Conservation (phyloP, 2,329 filamentous ascomycete species). For the Neurospora crassa region DNA sequence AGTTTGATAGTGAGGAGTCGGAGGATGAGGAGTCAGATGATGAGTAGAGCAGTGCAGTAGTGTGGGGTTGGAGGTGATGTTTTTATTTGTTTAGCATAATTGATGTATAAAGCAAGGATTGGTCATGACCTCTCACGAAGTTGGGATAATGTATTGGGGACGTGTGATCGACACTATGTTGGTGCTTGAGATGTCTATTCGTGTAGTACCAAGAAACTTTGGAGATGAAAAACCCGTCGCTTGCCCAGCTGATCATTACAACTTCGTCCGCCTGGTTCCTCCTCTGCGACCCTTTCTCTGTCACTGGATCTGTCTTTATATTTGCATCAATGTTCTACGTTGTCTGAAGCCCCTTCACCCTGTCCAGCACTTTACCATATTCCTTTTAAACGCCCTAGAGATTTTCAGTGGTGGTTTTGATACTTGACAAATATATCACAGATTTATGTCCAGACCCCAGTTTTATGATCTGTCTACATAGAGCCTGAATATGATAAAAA, state of each 20-base stretch:
- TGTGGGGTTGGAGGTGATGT: background rate
- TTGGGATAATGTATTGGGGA: background rate
- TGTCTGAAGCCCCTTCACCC: too few species aligned
- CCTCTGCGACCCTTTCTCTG: background rate
- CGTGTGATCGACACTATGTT: background rate
- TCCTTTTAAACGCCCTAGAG: background rate
- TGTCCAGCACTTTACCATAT: too few species aligned
- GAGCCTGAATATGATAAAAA: rapidly evolving
- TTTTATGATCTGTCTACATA: background rate
- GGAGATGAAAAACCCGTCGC: background rate
- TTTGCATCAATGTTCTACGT: too few species aligned
- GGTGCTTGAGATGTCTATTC: background rate
- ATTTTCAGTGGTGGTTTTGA: background rate
- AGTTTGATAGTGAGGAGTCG: conserved; percentile 32
- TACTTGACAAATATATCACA: background rate
- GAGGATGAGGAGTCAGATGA: conserved; percentile 26
- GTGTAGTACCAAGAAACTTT: background rate
- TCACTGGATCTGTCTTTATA: background rate
- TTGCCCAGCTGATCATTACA: background rate
- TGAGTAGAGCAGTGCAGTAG: conserved; percentile 3
- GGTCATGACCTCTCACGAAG: background rate
- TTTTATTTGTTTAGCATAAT: background rate
- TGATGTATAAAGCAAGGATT: background rate
- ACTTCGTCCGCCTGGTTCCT: background rate
- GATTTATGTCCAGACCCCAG: background rate